Conservation (phyloP, 2,329 filamentous ascomycete species). For the Aspergillus sp. region DNA sequence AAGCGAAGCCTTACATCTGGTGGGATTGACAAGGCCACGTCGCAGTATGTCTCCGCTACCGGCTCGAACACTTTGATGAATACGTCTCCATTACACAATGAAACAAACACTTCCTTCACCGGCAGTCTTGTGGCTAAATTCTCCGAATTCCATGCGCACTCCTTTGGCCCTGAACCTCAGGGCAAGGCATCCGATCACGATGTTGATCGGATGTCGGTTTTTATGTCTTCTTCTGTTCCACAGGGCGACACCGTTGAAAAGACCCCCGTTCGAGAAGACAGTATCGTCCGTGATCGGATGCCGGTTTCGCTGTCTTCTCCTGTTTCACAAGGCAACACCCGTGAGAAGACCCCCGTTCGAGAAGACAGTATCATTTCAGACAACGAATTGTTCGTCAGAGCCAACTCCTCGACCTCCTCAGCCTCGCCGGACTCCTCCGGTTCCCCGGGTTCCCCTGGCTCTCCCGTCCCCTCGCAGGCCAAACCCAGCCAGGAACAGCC, state of each 20-base stretch:
- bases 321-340: background rate
- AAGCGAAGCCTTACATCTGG: constrained; percentile 36
- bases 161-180: constrained; percentile 13
- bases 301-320: constrained; percentile 9
- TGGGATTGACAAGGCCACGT: constrained; percentile 30
- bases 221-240: constrained; percentile 8
- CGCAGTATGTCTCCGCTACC: constrained; percentile 17
- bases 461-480: background rate
- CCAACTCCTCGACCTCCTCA: too few species aligned
- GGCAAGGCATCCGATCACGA: constrained; percentile 12
- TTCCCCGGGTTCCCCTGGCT: too few species aligned
- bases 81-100: background rate
- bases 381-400: background rate
- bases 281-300: constrained; percentile 2
- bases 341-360: background rate
- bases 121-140: constrained; percentile 25
- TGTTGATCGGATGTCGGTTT: constrained; percentile 10
- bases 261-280: background rate
- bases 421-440: too few species aligned
- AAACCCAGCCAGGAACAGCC: background rate
- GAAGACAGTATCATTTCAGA: background rate
- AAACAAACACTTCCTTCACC: constrained; percentile 22
- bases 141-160: constrained; percentile 23
- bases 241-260: background rate
- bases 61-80: constrained; percentile 1